A percentile compares a stretch with the other conserved stretches of the same genome.
phyloP scores from a whole-genome alignment of 306 rosid species.

The Fragaria iinumae region DNA sequence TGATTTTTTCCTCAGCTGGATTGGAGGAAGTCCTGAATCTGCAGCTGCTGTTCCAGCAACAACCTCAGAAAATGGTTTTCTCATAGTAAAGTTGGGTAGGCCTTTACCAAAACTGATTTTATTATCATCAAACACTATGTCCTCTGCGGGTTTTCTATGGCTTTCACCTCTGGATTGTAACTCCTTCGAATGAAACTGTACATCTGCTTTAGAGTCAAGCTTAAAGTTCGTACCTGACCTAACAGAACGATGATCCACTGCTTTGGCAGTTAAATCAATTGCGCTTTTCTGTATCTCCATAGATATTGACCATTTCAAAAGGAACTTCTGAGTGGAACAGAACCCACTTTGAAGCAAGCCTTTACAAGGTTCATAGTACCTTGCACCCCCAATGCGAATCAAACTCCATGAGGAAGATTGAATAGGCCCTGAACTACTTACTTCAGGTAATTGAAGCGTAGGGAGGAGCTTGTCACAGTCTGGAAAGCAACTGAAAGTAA shows the following conservation, averaged over 20 bases:
- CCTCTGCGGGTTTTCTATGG: conserved; percentile 43
- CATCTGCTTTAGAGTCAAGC: conserved; percentile 36
- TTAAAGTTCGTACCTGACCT: conserved; percentile 25
- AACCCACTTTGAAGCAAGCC: conserved; percentile 96
- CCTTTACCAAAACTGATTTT: conserved; percentile 64
- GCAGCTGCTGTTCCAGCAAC: conserved; percentile 73
- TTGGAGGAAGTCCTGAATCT: conserved; percentile 82
- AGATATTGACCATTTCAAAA: conserved; percentile 63
- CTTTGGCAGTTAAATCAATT: conserved; percentile 40
- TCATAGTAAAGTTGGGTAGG: conserved; percentile 68
- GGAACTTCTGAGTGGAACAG: conserved; percentile 63
- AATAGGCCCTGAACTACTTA: conserved; percentile 48
- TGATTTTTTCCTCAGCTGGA: conserved; percentile 62
- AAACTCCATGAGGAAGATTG: conserved; percentile 74
- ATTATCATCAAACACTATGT: conserved; percentile 44
- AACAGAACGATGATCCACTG: conserved; percentile 38
- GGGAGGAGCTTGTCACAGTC: conserved; percentile 87
- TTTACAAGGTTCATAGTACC: conserved; percentile 79
- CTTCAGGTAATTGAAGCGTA: conserved; percentile 61
- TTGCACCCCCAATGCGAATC: conserved; percentile 79
- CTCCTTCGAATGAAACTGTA: conserved; percentile 37
- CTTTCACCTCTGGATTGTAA: conserved; percentile 45
- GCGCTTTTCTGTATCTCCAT: conserved; percentile 41
- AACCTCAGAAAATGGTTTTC: conserved; percentile 94
- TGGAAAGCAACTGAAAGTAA: conserved; percentile 50